Percentiles rank a stretch among this genome's conserved stretches.
These are phyloP conservation scores for Aspergillus melleus DNA, from an alignment of 2,329 filamentous ascomycete species.

Conservation along the genomic window DNA sequence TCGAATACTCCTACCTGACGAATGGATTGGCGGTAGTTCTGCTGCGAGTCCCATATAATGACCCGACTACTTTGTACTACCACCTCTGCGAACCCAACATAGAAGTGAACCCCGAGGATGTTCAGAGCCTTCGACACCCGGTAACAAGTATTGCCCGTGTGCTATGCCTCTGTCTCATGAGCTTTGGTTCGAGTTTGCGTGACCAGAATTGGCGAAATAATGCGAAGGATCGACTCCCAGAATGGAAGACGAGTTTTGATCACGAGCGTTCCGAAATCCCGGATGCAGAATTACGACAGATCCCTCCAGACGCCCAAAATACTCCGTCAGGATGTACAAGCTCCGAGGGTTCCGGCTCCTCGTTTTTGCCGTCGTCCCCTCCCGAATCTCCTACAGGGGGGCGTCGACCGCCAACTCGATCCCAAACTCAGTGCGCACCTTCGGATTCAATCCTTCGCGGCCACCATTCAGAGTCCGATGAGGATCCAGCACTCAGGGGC, in stretches of 20 bases:
- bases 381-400: constrained; percentile 6
- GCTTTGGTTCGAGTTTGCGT: too few species aligned
- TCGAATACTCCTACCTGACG: too few species aligned
- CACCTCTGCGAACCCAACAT: constrained; percentile 23
- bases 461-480: constrained; percentile 18
- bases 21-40: constrained; percentile 23
- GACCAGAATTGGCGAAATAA: too few species aligned
- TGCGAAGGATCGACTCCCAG: too few species aligned
- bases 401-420: constrained; percentile 19
- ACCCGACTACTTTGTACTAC: constrained; percentile 15
- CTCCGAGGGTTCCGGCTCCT: constrained; percentile 14
- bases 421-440: constrained; percentile 18
- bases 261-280: constrained; percentile 21
- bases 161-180: too few species aligned
- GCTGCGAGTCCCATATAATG: constrained; percentile 20
- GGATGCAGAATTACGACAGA: constrained; percentile 18
- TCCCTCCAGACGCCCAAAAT: constrained; percentile 16
- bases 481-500: constrained; percentile 7
- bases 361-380: constrained; percentile 23
- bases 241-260: constrained; percentile 23
- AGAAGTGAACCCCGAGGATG: constrained; percentile 15
- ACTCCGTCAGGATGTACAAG: constrained; percentile 17
- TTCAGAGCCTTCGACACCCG: constrained; percentile 10
- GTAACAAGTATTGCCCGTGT: too few species aligned
- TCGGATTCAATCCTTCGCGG: constrained; percentile 4